These are phyloP conservation scores for Fusarium phyllophilum DNA, from an alignment of 2,329 filamentous ascomycete genomes.

Conservation along the genomic window DNA sequence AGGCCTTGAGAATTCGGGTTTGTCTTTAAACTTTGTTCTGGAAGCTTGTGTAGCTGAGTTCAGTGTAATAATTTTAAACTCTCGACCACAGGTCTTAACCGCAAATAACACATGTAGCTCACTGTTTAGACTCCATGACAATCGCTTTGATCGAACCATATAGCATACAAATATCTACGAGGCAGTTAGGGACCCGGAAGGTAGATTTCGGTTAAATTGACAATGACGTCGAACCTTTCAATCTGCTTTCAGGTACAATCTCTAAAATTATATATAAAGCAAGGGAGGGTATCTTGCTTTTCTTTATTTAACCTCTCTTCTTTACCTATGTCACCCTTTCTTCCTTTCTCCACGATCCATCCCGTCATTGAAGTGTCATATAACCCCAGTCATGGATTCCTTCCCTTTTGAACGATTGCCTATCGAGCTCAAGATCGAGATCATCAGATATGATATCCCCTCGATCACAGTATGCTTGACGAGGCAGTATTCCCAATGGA, in stretches of 20 bases:
- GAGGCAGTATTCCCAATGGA: too few relatives aligned
- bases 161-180: background rate
- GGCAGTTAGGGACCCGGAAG: too few relatives aligned
- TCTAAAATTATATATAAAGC: background rate
- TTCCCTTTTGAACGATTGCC: background rate
- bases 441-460: background rate
- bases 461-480: too few relatives aligned
- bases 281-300: too few relatives aligned
- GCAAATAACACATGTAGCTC: background rate
- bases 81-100: background rate
- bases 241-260: background rate
- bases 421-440: background rate
- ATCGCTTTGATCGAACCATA: fast-evolving
- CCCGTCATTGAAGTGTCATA: fast-evolving
- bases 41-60: background rate
- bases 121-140: background rate
- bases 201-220: too few relatives aligned
- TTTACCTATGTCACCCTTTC: too few relatives aligned
- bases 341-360: background rate
- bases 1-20: too few relatives aligned
- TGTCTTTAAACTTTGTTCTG: fast-evolving
- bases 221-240: fast-evolving
- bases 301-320: background rate
- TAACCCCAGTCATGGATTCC: fast-evolving
- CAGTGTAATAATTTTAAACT: too few relatives aligned